Base-by-base conservation (phyloP, 2,329 filamentous ascomycete species). In the Nemania abortiva region DNA sequence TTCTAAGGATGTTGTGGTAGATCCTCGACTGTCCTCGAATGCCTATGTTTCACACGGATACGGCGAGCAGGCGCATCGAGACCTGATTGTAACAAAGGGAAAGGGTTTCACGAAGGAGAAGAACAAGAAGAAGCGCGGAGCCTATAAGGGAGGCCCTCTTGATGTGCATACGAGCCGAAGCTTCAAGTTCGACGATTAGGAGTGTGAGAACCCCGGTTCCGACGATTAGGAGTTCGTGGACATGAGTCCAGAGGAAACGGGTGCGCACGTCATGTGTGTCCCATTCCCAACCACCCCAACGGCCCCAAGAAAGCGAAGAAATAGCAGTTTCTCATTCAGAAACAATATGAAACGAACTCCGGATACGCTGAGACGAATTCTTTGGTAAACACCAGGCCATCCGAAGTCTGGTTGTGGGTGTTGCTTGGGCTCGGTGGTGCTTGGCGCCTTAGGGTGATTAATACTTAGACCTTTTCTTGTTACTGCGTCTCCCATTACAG, bases 41-140 rank as follows among this genome's bases (percentile, higher is more conserved):
- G 89, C 88, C 15, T 98, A 95, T 79, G 86, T 93, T 11, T 86
- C 90, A 24, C 94, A 98, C 79, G 91, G 92, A 72, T 99, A 98
- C 82, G 95, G 95, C 27, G 91, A 96, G 75, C 90, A 90, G 74
- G 97, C 97, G 9, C 93, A 95, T 78, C 88, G 94, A 74, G 95
- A 98, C 79, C 84, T 99, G 71, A 93, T 94, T 57, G 88, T 97
- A 47, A 98, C 95, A 37, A 93, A 92, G 80, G 96, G 96, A 77
- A 98, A 98, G 84, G 94, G 94, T 3, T 99, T 99, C 83, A 98
- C 95, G 69, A 99, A 99, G 86, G 96, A 98, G 85, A 99, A 99
- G 90, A 99, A 99, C 84, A 99, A 99, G 87, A 96, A 94, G 88
- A 95, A 94, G 87, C 87, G 90, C 75, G 96, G 96, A 59, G 93